Conservation (phyloP, 495 filamentous ascomycete genomes). For the Penicillium angulare region DNA sequence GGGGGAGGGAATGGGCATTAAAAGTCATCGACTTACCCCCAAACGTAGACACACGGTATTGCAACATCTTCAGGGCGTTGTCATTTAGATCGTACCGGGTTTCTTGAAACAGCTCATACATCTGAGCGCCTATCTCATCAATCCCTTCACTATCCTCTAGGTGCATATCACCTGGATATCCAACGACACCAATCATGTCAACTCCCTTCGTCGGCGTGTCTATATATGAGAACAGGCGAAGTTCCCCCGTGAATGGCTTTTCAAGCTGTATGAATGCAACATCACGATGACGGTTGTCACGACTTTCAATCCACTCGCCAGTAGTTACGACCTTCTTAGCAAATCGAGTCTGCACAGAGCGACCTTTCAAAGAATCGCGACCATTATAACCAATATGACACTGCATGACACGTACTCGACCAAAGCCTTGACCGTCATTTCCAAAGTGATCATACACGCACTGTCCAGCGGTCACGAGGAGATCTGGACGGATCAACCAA, state of each 20-base stretch:
- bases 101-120: neutral
- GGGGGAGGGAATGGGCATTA: neutral
- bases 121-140: neutral
- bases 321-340: neutral
- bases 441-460: neutral
- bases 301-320: slow-evolving; percentile 1
- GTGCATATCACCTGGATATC: neutral
- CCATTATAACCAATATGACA: neutral
- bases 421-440: neutral
- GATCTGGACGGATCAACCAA: neutral
- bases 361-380: neutral
- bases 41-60: neutral
- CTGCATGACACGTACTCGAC: neutral
- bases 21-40: neutral
- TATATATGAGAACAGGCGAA: neutral
- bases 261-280: slow-evolving; percentile 1
- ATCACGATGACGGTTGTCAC: neutral
- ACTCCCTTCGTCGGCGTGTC: neutral
- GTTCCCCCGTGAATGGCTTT: neutral
- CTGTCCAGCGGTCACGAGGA: slow-evolving; percentile 1
- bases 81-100: neutral
- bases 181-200: neutral
- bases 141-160: neutral
- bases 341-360: neutral
- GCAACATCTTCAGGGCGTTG: neutral